A percentile compares a stretch with the other conserved stretches of the same genome.
Evolutionary conservation across 2,329 filamentous ascomycete genomes (phyloP).

Genomic region (Botrytis galanthina): DNA sequence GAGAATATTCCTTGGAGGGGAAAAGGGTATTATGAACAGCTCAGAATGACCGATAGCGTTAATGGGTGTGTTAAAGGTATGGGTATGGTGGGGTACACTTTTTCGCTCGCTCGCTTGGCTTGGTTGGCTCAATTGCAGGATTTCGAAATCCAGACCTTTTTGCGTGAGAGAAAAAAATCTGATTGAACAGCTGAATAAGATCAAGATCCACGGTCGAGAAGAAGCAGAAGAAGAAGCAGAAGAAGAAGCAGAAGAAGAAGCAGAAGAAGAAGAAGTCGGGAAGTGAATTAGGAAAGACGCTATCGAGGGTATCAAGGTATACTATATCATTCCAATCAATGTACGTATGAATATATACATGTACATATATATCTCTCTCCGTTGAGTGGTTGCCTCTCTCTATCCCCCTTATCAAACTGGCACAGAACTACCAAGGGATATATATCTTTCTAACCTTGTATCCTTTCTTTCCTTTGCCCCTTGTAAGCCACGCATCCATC

Average conservation of each 20-base stretch:
- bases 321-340: neutral
- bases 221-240: neutral
- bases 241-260: too few species aligned
- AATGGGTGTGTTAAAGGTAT: neutral
- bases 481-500: neutral
- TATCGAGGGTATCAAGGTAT: neutral
- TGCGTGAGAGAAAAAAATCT: neutral
- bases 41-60: conserved; percentile 14
- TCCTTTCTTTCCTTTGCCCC: neutral
- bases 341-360: conserved; percentile 1
- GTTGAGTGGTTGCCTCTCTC: neutral
- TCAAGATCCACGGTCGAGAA: neutral
- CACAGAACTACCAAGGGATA: neutral
- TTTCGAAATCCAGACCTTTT: conserved; percentile 5
- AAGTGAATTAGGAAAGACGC: neutral
- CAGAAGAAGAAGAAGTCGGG: neutral
- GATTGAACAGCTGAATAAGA: conserved; percentile 2
- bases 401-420: neutral
- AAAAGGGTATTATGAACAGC: neutral
- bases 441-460: neutral
- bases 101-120: conserved; percentile 3
- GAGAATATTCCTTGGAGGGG: conserved; percentile 11
- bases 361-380: neutral
- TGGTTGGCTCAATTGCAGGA: neutral
- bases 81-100: conserved; percentile 13